Evolutionary conservation across 192 early-diverging fungal genomes (phyloP).

Genomic region (Haplosporangium gracile): DNA sequence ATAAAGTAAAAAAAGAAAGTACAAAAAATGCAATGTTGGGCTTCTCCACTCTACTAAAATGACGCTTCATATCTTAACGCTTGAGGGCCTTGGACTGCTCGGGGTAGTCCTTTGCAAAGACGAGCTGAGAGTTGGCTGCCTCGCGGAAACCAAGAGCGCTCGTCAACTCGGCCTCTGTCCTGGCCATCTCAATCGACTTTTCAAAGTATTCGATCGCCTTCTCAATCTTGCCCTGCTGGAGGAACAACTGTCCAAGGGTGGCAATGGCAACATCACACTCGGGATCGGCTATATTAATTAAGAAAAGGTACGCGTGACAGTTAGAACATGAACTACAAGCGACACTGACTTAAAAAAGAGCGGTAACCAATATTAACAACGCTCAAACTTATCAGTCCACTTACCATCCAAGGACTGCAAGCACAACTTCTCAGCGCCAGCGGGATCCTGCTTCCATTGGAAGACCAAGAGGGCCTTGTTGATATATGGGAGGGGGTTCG

Average conservation of each 20-base stretch:
- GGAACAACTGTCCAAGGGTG: conserved; percentile 81
- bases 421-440: conserved; percentile 81
- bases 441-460: conserved; percentile 82
- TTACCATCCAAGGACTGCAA: conserved; percentile 80
- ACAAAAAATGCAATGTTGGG: background rate
- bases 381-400: background rate
- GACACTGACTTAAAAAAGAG: background rate
- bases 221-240: conserved; percentile 88
- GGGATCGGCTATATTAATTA: conserved; percentile 80
- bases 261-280: conserved; percentile 95
- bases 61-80: conserved; percentile 25
- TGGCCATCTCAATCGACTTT: conserved; percentile 82
- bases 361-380: background rate
- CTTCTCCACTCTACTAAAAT: background rate
- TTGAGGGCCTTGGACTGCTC: conserved; percentile 54
- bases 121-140: conserved; percentile 51
- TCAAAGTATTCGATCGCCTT: conserved; percentile 89
- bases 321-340: background rate
- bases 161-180: conserved; percentile 92
- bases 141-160: conserved; percentile 70
- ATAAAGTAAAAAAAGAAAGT: background rate
- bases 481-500: conserved; percentile 96
- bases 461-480: conserved; percentile 92
- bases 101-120: conserved; percentile 54
- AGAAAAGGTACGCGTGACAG: background rate